Base-by-base conservation (phyloP, 2,329 filamentous ascomycete genomes). In the Neoscytalidium dimidiatum region DNA sequence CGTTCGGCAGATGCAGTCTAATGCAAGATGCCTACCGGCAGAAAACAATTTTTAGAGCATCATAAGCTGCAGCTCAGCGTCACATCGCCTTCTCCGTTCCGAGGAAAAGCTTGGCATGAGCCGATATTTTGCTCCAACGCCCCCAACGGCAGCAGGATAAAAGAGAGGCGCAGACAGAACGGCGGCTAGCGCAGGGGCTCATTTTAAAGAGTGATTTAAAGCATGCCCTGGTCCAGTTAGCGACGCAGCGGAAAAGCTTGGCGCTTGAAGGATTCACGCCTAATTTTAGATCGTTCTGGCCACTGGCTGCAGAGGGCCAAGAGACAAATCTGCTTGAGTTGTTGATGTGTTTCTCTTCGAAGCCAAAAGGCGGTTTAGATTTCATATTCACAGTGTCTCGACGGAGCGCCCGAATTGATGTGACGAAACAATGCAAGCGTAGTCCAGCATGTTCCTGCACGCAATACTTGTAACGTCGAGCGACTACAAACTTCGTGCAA, bases 151-250 rank as follows among this genome's bases (percentile, higher is more conserved):
- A 11, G 6, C 44, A 31, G 4, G 14, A 8, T n/a, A 56, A 56
- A n/a, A 53, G 21, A 56, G 48, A n/a, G 29, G 17, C 48, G 14
- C n/a, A n/a, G 17, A 11, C 28, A 31, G 28, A 41, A 21, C 41
- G 41, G 56, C 56, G 38, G 56, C 56, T 60, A 60, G 56, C 56
- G 56, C 56, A 60, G 56, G 56, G 56, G 56, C 56, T 60, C 56
- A 60, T 60, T 60, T 60, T 17, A 48, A 28, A 31, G n/a, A 35
- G 51, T 53, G 29, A 38, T 46, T 46, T 26, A 21, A 46, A 46
- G n/a, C 43, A n/a, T 21, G 21, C 33, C 19, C 35, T 9, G 7
- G 13, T 44, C 9, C 19, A 41, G 53, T 23, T 58, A 44, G 53
- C 35, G 5, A 6, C 31, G 43, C n/a, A 35, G 51, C 51, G 35